A percentile compares a stretch with the other conserved stretches of the same genome.
phyloP scores from a whole-genome alignment of 108 stramenopile species.

The Nitzschia putrida region DNA sequence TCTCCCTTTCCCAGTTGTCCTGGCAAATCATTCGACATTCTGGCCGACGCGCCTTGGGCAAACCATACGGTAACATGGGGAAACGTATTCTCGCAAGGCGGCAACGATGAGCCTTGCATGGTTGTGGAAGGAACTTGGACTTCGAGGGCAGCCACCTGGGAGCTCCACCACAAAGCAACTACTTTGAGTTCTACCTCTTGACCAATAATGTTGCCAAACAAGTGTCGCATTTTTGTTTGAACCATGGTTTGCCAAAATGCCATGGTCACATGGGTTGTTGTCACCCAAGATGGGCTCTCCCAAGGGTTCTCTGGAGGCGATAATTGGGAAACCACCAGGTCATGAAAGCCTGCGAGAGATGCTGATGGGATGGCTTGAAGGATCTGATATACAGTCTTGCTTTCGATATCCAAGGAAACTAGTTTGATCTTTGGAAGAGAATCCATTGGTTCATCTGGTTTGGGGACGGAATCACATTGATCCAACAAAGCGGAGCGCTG shows the following conservation, averaged over 20 bases:
- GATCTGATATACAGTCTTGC: conserved; percentile 32
- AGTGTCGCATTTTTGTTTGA: conserved; percentile 36
- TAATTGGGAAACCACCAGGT: background rate
- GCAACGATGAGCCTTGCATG: conserved; percentile 27
- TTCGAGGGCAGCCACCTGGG: conserved; percentile 55
- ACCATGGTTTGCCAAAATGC: conserved; percentile 40
- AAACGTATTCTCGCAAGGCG: conserved; percentile 58
- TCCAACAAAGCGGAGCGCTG: conserved; percentile 27
- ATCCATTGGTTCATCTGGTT: background rate
- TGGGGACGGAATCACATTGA: background rate
- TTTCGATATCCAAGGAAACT: conserved; percentile 53
- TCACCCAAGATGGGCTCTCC: conserved; percentile 25
- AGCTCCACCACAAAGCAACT: conserved; percentile 43
- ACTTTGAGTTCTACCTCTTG: conserved; percentile 30
- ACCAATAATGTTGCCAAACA: conserved; percentile 35
- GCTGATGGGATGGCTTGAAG: conserved; percentile 1
- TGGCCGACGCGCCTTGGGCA: conserved; percentile 39
- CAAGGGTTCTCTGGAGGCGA: conserved; percentile 1
- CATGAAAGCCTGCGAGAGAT: background rate
- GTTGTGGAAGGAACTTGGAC: conserved; percentile 41
- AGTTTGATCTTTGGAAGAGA: conserved; percentile 38
- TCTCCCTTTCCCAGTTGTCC: conserved; percentile 38
- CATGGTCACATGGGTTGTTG: conserved; percentile 67
- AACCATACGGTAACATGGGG: conserved; percentile 79
- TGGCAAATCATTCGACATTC: conserved; percentile 66